Evolutionary conservation across 2,329 filamentous ascomycete species (phyloP).

Genomic region (Penicillium paneum): DNA sequence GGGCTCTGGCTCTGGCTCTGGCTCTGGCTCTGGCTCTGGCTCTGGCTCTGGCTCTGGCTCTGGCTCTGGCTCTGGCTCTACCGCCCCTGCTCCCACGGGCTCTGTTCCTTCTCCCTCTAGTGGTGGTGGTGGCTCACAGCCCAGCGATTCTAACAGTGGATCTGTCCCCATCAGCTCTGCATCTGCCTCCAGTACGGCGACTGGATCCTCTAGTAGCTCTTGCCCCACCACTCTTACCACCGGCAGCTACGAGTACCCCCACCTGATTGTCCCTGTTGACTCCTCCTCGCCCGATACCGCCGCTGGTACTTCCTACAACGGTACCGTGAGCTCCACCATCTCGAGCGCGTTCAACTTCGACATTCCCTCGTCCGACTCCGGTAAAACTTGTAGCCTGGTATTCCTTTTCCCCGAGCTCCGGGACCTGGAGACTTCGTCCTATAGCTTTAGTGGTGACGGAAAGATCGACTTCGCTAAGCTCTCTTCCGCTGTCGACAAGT

Average conservation of each 20-base stretch:
- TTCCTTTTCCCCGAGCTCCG: slow-evolving; percentile 62
- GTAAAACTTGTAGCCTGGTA: slow-evolving; percentile 61
- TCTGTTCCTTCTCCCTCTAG: neutral
- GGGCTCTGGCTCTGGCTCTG: neutral
- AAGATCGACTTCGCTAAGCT: slow-evolving; percentile 55
- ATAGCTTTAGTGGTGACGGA: slow-evolving; percentile 55
- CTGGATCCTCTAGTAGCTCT: slow-evolving; percentile 18
- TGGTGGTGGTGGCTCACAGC: neutral
- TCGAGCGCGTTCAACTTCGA: slow-evolving; percentile 69
- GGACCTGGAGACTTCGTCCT: slow-evolving; percentile 61
- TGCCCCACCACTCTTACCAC: slow-evolving; percentile 47
- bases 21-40: neutral
- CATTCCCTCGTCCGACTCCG: slow-evolving; percentile 52
- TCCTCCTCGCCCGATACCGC: slow-evolving; percentile 52
- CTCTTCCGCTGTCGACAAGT: slow-evolving; percentile 42
- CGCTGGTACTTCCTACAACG: slow-evolving; percentile 55
- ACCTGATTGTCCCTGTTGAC: slow-evolving; percentile 62
- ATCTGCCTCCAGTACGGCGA: slow-evolving; percentile 9
- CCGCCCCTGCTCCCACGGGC: neutral
- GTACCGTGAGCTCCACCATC: slow-evolving; percentile 52
- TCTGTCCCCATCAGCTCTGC: slow-evolving; percentile 11
- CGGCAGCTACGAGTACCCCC: slow-evolving; percentile 55
- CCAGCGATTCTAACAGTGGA: neutral
- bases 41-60: slow-evolving; percentile 1
- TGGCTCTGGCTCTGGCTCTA: slow-evolving; percentile 16